phyloP scores from a whole-genome alignment of 2,329 filamentous ascomycete species.

The Botrytis porri region DNA sequence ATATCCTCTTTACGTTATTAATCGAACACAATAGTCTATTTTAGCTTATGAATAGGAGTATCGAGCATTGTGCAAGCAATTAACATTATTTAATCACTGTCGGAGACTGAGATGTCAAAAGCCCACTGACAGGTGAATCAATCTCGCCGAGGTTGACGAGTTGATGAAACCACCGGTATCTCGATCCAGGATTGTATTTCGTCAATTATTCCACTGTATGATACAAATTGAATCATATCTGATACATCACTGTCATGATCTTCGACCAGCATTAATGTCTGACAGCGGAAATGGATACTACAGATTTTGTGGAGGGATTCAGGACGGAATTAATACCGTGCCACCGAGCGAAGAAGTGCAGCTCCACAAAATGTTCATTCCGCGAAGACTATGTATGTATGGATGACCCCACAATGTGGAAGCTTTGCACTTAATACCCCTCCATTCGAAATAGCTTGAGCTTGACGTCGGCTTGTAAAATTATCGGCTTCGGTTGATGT shows the following conservation, averaged over 20 bases:
- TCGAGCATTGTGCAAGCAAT: not conserved
- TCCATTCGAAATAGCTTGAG: not conserved
- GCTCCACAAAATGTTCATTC: slow-evolving; percentile 7
- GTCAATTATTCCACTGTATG: not conserved
- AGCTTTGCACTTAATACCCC: not conserved
- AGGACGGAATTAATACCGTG: slow-evolving; percentile 11
- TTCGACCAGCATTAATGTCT: no score
- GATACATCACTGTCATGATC: not conserved
- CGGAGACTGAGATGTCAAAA: not conserved
- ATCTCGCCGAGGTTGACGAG: not conserved
- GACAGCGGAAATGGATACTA: not conserved
- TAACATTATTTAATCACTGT: not conserved
- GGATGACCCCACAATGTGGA: not conserved
- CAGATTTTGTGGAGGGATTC: not conserved
- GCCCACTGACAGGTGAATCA: not conserved
- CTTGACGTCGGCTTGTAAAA: not conserved
- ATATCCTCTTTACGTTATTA: not conserved
- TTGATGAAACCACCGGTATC: not conserved
- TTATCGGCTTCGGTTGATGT: not conserved
- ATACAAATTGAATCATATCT: not conserved
- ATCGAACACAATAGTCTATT: not conserved
- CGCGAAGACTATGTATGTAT: not conserved
- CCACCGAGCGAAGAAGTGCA: not conserved
- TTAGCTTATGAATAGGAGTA: not conserved
- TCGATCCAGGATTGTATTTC: not conserved